Percentiles rank a stretch among this genome's conserved stretches.
phyloP scores from a whole-genome alignment of 805 yeast genomes.

The Saturnispora quitensis region DNA sequence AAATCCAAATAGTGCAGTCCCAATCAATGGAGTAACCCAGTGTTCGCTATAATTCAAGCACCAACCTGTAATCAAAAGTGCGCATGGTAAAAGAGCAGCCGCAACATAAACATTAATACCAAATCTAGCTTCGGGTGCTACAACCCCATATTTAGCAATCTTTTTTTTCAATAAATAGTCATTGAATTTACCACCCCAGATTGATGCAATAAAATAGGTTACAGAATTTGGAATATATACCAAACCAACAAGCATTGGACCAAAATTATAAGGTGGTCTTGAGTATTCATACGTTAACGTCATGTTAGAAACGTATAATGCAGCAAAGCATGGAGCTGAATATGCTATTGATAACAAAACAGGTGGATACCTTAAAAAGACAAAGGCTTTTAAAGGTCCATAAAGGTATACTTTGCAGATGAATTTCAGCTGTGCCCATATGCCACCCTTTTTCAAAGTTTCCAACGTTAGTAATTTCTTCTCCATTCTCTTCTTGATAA shows the following conservation, averaged over 20 bases:
- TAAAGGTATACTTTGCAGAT: slow-evolving; percentile 38
- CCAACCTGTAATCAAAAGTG: slow-evolving; percentile 78
- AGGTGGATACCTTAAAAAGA: slow-evolving; percentile 62
- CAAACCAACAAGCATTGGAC: slow-evolving; percentile 57
- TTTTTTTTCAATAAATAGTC: slow-evolving; percentile 48
- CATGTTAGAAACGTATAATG: slow-evolving; percentile 66
- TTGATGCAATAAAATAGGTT: slow-evolving; percentile 63
- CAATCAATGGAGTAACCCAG: slow-evolving; percentile 76
- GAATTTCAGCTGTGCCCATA: slow-evolving; percentile 16
- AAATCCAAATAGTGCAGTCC: slow-evolving; percentile 74
- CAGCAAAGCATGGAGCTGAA: slow-evolving; percentile 64
- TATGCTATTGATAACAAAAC: slow-evolving; percentile 56
- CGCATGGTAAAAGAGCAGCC: slow-evolving; percentile 49
- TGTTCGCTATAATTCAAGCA: slow-evolving; percentile 52
- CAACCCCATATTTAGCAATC: slow-evolving; percentile 49
- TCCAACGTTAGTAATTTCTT: slow-evolving; percentile 14
- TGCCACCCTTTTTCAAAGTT: slow-evolving; percentile 15
- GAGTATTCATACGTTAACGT: slow-evolving; percentile 58
- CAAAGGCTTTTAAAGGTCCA: slow-evolving; percentile 54
- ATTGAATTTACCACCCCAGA: slow-evolving; percentile 77
- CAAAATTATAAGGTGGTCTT: slow-evolving; percentile 59
- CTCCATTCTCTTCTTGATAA: slow-evolving; percentile 16
- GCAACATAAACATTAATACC: slow-evolving; percentile 68
- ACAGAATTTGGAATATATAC: slow-evolving; percentile 79
- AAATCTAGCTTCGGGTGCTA: slow-evolving; percentile 70